Evolutionary conservation across 176 grass and related monocot genomes (phyloP).

Genomic region (Dactylis glomerata): DNA sequence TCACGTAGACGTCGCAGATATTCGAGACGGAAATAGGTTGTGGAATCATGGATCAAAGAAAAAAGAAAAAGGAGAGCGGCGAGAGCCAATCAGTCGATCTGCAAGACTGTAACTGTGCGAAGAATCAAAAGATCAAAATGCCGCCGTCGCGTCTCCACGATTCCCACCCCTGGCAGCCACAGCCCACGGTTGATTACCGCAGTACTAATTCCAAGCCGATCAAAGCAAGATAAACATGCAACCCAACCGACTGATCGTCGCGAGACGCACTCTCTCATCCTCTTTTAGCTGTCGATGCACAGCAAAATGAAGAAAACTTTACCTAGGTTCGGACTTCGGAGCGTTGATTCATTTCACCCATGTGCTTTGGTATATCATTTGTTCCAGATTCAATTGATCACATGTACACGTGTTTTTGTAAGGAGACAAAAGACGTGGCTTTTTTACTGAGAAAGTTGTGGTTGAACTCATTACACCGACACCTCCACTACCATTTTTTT

Average conservation of each 20-base stretch:
- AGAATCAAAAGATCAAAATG: not conserved
- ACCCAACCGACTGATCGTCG: not conserved
- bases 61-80: too few relatives aligned
- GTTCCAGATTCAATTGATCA: too few relatives aligned
- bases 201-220: not conserved
- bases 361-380: too few relatives aligned
- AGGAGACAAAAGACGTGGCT: too few relatives aligned
- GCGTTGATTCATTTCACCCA: not conserved
- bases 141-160: not conserved
- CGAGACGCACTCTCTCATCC: not conserved
- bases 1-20: not conserved
- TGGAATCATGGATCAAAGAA: not conserved
- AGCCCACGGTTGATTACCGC: not conserved
- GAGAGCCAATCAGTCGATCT: not conserved
- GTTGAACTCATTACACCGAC: too few relatives aligned
- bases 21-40: not conserved
- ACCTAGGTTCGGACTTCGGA: not conserved
- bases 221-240: not conserved
- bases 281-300: not conserved
- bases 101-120: too few relatives aligned
- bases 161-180: not conserved
- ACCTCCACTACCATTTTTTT: too few relatives aligned
- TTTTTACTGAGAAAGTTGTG: too few relatives aligned
- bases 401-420: too few relatives aligned
- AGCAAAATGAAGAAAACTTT: not conserved